Conservation (phyloP, 345 rosid species). For the Eucalyptus sp. region DNA sequence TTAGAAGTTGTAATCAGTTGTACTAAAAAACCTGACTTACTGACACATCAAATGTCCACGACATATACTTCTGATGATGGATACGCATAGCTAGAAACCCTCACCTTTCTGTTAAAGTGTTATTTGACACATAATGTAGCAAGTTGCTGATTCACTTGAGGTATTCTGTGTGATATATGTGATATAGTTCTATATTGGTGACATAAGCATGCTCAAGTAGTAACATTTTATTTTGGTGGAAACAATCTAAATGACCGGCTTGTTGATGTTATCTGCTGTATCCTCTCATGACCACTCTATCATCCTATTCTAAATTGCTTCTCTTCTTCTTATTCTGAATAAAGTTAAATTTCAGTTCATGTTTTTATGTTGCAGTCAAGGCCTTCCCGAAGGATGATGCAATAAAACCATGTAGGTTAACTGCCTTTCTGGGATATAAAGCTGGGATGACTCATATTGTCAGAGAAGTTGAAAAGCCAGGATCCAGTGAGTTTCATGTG, state of each 20-base stretch:
- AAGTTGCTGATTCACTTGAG: background rate
- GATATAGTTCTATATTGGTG: background rate
- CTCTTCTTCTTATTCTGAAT: background rate
- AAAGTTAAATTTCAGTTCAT: background rate
- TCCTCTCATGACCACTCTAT: background rate
- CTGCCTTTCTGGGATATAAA: slow-evolving; percentile 85
- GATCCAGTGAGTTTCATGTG: slow-evolving; percentile 47
- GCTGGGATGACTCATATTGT: slow-evolving; percentile 98
- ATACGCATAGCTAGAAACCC: background rate
- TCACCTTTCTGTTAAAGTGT: background rate
- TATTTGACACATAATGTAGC: background rate
- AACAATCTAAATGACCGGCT: background rate
- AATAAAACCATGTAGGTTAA: slow-evolving; percentile 55
- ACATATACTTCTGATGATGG: background rate
- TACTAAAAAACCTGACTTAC: background rate
- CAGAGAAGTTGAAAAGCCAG: slow-evolving; percentile 91
- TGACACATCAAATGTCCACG: background rate
- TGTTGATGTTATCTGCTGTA: background rate
- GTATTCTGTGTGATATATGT: background rate
- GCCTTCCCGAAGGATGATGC: slow-evolving; percentile 88
- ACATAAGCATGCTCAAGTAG: background rate
- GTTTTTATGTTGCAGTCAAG: slow-evolving; percentile 45
- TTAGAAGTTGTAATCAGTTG: background rate
- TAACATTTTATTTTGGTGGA: background rate
- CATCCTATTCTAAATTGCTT: background rate